Percentiles rank a stretch among this genome's conserved stretches.
Conservation (phyloP, 2,329 filamentous ascomycete genomes). For the Talaromyces sp. region DNA sequence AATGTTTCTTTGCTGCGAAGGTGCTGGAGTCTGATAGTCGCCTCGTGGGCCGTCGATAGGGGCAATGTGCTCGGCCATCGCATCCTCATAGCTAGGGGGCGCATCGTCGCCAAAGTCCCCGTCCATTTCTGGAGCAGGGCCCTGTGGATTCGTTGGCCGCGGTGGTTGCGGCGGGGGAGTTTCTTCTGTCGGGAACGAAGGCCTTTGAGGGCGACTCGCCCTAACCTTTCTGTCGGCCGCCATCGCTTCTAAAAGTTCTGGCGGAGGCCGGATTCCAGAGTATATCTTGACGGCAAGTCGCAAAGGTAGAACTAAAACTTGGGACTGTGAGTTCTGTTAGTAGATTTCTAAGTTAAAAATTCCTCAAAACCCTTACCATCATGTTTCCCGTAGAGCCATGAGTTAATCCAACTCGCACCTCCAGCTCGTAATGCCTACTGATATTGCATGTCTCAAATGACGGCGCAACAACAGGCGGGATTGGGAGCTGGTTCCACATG, state of each 20-base stretch:
- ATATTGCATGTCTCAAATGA: constrained; percentile 88
- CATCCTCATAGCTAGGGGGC: constrained; percentile 93
- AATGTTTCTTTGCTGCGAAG: constrained; percentile 22
- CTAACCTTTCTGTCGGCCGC: constrained; percentile 19
- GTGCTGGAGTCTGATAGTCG: constrained; percentile 42
- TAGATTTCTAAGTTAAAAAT: constrained; percentile 1
- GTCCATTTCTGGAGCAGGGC: constrained; percentile 13
- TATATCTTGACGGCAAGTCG: constrained; percentile 74
- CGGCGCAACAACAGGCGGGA: constrained; percentile 83
- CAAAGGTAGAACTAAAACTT: constrained; percentile 72
- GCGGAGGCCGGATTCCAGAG: constrained; percentile 79
- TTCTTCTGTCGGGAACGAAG: background rate
- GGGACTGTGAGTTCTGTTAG: constrained; percentile 44
- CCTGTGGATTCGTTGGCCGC: background rate
- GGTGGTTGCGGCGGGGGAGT: constrained; percentile 7
- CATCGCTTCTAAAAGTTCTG: constrained; percentile 66
- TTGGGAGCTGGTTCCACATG: constrained; percentile 64
- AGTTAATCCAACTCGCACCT: constrained; percentile 70
- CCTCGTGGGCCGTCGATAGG: constrained; percentile 65
- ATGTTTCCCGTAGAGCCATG: constrained; percentile 58
- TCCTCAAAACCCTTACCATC: constrained; percentile 37
- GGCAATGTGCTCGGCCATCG: constrained; percentile 70
- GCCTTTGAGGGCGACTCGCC: background rate
- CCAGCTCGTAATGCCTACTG: constrained; percentile 71
- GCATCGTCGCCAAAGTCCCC: constrained; percentile 56